Base-by-base conservation (phyloP, 176 grass and related monocot species). In the Saccharum spontaneum region DNA sequence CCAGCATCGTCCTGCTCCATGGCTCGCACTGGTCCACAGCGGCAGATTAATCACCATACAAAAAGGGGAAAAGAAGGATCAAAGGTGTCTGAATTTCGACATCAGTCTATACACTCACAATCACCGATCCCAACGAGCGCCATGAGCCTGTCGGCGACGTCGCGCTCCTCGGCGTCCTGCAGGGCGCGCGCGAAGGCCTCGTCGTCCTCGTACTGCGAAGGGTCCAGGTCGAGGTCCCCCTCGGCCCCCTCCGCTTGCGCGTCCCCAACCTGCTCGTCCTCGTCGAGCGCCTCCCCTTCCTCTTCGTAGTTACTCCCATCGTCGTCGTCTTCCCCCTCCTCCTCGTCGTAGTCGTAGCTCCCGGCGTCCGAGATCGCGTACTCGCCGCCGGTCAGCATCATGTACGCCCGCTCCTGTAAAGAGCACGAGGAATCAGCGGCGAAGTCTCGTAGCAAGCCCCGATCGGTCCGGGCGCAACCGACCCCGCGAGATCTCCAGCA, bases 391-490 rank as follows among this genome's bases (percentile, higher is more conserved):
- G 75, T 79, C 8, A 98, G 88, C 97, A 95, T 92, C 93, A 94
- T 92, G 84, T 95, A 98, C 24, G 97, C 97, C 85, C 86, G 84
- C 76, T 98, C 97, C 97, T 98, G 93, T n/a, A 64, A 73, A 76
- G 30, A 10, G 30, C 79, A 41, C 8, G 59, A 76, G 18, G 14
- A 64, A 67, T 81, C 37, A 67, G 59, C 50, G 20, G 43, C 43
- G 12, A 64, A 38, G 26, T 3, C 40, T 10, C 66, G 20, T 6
- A n/a, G 44, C 26, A 24, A 6, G 20, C 45, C 44, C 23, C 1
- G 43, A 0, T 28, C 8, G 44, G 1, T 13, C 37, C 14, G n/a
- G 6, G 6, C 17, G 57, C 23, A 7, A 30, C 3, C 30, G 14
- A 45, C 15, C 63, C 10, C 3, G 41, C 33, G 62, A 85, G 87